Evolutionary conservation across 1,139 yeast genomes (phyloP).

Genomic region (Yamadazyma taylorii): DNA sequence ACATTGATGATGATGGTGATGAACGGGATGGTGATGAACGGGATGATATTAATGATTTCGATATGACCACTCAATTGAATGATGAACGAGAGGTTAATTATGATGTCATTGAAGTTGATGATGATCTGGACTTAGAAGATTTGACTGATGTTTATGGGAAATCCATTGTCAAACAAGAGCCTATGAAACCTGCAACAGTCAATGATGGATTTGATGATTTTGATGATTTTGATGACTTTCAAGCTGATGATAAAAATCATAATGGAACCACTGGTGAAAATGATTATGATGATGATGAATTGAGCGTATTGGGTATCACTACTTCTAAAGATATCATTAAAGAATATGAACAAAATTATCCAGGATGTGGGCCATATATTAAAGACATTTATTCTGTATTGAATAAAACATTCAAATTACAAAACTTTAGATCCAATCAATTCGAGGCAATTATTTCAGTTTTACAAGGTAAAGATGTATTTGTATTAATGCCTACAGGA

Average conservation of each 20-base stretch:
- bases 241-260: conserved; percentile 14
- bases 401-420: conserved; percentile 58
- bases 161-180: conserved; percentile 6
- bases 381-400: conserved; percentile 63
- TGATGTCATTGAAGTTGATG: conserved; percentile 32
- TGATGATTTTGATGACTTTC: conserved; percentile 7
- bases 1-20: conserved; percentile 22
- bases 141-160: not conserved
- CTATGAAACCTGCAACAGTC: not conserved
- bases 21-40: conserved; percentile 24
- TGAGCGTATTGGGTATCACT: conserved; percentile 13
- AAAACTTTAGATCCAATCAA: conserved; percentile 79
- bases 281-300: conserved; percentile 36
- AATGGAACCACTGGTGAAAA: not conserved
- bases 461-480: conserved; percentile 78
- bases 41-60: conserved; percentile 26
- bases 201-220: too few relatives aligned
- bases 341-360: conserved; percentile 20
- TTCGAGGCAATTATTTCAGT: conserved; percentile 84
- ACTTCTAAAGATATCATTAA: conserved; percentile 15
- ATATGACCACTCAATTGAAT: conserved; percentile 42
- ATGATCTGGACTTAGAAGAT: conserved; percentile 22
- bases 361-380: conserved; percentile 38
- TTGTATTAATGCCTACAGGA: conserved; percentile 98
- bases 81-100: conserved; percentile 41